These are phyloP conservation scores for Fragilaria radians DNA, from an alignment of 108 stramenopile genomes.

Conservation along the genomic window DNA sequence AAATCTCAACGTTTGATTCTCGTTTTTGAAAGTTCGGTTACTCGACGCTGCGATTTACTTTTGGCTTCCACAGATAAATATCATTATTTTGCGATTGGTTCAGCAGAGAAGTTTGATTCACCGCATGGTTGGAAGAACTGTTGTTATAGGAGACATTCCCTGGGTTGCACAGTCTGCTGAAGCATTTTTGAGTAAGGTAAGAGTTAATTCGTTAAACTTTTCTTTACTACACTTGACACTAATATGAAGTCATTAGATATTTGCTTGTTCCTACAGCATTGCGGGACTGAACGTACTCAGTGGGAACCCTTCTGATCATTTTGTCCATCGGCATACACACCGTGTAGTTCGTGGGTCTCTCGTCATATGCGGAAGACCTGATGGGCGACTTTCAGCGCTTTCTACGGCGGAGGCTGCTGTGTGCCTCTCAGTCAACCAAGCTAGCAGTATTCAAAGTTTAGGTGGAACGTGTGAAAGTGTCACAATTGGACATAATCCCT, in stretches of 20 bases:
- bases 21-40: conserved; percentile 27
- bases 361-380: conserved; percentile 77
- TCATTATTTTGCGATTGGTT: conserved; percentile 42
- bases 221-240: too few species aligned
- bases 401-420: conserved; percentile 60
- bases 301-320: conserved; percentile 71
- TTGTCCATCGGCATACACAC: conserved; percentile 70
- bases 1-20: background rate
- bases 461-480: conserved; percentile 69
- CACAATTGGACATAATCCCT: conserved; percentile 82
- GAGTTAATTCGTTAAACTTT: too few species aligned
- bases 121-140: conserved; percentile 75
- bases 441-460: conserved; percentile 54
- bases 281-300: conserved; percentile 58
- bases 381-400: conserved; percentile 71
- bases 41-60: conserved; percentile 72
- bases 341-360: conserved; percentile 67
- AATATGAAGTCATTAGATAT: too few species aligned
- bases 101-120: conserved; percentile 57
- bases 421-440: conserved; percentile 76
- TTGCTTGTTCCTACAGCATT: conserved; percentile 70
- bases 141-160: conserved; percentile 76
- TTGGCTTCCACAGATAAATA: conserved; percentile 66
- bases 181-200: conserved; percentile 59
- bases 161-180: conserved; percentile 58